Base-by-base conservation (phyloP, 345 rosid species). In the Nephelium lappaceum region DNA sequence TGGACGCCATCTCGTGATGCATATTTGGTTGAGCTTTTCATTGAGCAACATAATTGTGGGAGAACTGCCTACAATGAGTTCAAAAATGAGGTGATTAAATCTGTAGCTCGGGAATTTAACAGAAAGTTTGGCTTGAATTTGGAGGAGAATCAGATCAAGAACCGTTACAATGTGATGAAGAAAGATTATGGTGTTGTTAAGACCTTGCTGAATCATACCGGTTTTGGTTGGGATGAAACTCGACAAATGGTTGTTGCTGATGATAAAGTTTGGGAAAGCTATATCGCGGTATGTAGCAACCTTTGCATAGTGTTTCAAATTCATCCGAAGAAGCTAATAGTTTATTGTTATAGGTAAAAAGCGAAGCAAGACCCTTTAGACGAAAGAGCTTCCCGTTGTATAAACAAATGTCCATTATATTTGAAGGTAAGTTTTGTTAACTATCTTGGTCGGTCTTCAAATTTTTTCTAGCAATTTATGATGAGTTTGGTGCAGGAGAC, bases 121-220 rank as follows among this genome's bases (percentile, higher is more conserved):
- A 83, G 78, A 64, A 80, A 78, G 67, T 83, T 84, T 69, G 57
- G 74, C 61, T 53, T 83, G 88, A 85, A 68, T 73, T 76, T 83
- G 23, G 88, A 85, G 36, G 88, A 85, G 78, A 85, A 76, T 75
- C 88, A 85, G 73, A 81, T 80, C 21, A 83, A 83, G 80, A 85
- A 85, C 45, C 84, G 84, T 8, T 85, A 81, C 78, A 85, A 85
- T 41, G 88, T 83, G 72, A 83, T 85, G 84, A 80, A 85, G 77
- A 83, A 80, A 81, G 84, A 85, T 47, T 85, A 78, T 39, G 86
- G 82, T 69, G 81, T 83, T 72, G 84, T 81, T 42, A 85, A 81
- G 77, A 80, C 79, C 12, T 60, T 85, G 57, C 83, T 83, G 61
- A 43, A 76, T 72, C 78, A 53, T 66, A 14, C 77, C 7, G 83